Base-by-base conservation (phyloP, 2,329 filamentous ascomycete species). In the Clonostachys rosea region DNA sequence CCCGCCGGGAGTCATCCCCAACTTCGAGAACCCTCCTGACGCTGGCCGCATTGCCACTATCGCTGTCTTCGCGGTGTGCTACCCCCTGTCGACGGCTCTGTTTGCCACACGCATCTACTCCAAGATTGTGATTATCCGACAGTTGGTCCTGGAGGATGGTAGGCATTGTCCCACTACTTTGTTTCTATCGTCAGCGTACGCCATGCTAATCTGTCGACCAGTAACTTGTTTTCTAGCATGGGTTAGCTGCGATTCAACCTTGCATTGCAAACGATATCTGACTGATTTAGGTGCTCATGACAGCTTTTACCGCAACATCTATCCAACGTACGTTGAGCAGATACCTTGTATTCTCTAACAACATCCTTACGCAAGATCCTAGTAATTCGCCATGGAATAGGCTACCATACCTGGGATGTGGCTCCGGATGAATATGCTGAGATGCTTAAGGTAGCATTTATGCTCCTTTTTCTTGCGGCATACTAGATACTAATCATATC, bases 361-460 rank as follows among this genome's bases (percentile, higher is more conserved):
- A n/a, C 11, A 39, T 8, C 2, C 14, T 39, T n/a, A 18, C 14
- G 14, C 6, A 18, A n/a, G 14, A n/a, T 39, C 33, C 16, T 18
- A 58, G 56, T 57, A 56, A 51, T 51, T 8, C 48, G 55, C 4
- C 50, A 56, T 14, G 56, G 57, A 6, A 51, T 51, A 16, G 56
- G 56, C 2, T 48, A 52, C n/a, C 52, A 59, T 40, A 46, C 52
- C 4, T 58, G 56, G 56, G 56, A 60, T 16, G 18, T 60, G 9
- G 52, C 54, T 2, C 36, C 35, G n/a, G 44, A 49, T 4, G 36
- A 49, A 5, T 56, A 53, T 6, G 10, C 24, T 18, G 39, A 50
- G 18, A 45, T 57, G 12, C 48, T 52, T 33, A 49, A 48, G 35
- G 53, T 52, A 18, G 48, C 16, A 7, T 39, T 39, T 18, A 14